A percentile compares a stretch with the other conserved stretches of the same genome.
phyloP scores from a whole-genome alignment of 441 rosid genomes.

The Theobroma grandiflorum region DNA sequence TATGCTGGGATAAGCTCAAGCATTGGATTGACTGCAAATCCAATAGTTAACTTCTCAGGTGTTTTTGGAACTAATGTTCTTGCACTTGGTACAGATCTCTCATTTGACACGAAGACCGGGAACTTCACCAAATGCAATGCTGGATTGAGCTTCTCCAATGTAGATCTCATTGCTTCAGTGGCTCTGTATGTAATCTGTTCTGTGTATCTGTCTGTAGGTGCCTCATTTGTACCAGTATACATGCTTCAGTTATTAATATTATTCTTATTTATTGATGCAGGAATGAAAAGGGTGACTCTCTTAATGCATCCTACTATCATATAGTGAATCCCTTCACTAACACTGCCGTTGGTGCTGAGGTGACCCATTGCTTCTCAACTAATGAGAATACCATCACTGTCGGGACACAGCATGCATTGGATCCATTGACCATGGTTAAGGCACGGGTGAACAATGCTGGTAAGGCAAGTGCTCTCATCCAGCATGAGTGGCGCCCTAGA shows the following conservation, averaged over 20 bases:
- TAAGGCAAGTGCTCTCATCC: constrained; percentile 77
- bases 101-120: constrained; percentile 85
- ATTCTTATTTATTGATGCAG: constrained; percentile 42
- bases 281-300: constrained; percentile 78
- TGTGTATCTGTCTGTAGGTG: neutral
- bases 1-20: constrained; percentile 80
- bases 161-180: constrained; percentile 74
- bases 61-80: constrained; percentile 66
- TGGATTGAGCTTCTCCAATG: constrained; percentile 70
- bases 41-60: constrained; percentile 79
- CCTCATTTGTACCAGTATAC: neutral
- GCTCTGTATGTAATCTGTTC: constrained; percentile 62
- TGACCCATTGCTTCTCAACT: constrained; percentile 75
- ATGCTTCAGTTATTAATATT: neutral
- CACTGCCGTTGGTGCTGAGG: constrained; percentile 86
- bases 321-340: constrained; percentile 56
- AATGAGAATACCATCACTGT: constrained; percentile 73
- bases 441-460: constrained; percentile 78
- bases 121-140: constrained; percentile 80
- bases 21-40: constrained; percentile 86
- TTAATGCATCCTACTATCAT: constrained; percentile 83
- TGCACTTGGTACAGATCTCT: constrained; percentile 76
- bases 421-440: constrained; percentile 81
- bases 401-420: constrained; percentile 78
- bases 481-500: constrained; percentile 94